Conservation (phyloP, 805 yeast species). For the Sugiyamaella smithiae region DNA sequence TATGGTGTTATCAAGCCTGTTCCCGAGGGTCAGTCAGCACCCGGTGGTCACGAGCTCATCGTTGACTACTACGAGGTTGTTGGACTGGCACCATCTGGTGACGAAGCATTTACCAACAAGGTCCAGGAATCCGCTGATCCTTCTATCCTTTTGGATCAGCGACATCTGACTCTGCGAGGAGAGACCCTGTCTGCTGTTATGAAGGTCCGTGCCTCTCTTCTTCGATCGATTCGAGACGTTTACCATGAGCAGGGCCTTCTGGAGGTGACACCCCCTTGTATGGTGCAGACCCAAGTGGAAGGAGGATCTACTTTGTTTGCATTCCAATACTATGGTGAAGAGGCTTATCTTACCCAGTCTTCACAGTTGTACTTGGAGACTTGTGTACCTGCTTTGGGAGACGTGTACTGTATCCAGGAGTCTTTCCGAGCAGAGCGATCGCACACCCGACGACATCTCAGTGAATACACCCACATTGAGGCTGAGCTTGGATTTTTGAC, state of each 20-base stretch:
- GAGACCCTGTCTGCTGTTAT: conserved; percentile 88
- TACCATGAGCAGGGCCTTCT: conserved; percentile 68
- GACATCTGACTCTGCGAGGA: conserved; percentile 95
- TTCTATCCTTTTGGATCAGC: conserved; percentile 84
- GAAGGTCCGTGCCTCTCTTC: conserved; percentile 86
- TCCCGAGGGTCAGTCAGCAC: conserved; percentile 96
- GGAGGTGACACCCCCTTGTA: conserved; percentile 98
- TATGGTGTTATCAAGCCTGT: conserved; percentile 78
- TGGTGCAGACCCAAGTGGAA: conserved; percentile 99
- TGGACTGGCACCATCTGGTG: conserved; percentile 95
- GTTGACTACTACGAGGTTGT: conserved; percentile 87
- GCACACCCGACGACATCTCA: conserved; percentile 96
- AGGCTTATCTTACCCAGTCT: conserved; percentile 93
- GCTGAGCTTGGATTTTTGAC: conserved; percentile 85
- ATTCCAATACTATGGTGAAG: conserved; percentile 93
- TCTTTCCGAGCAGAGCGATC: conserved; percentile 99
- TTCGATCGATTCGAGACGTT: conserved; percentile 71
- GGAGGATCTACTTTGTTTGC: conserved; percentile 97
- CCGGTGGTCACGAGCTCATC: conserved; percentile 92
- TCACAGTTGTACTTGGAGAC: conserved; percentile 97
- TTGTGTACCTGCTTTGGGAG: conserved; percentile 93
- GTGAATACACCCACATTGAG: conserved; percentile 97
- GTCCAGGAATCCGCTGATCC: conserved; percentile 94
- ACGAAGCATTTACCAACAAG: conserved; percentile 91
- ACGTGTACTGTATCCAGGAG: conserved; percentile 95